Base-by-base conservation (phyloP, 106 monocot species). In the Dioscorea dumetorum region DNA sequence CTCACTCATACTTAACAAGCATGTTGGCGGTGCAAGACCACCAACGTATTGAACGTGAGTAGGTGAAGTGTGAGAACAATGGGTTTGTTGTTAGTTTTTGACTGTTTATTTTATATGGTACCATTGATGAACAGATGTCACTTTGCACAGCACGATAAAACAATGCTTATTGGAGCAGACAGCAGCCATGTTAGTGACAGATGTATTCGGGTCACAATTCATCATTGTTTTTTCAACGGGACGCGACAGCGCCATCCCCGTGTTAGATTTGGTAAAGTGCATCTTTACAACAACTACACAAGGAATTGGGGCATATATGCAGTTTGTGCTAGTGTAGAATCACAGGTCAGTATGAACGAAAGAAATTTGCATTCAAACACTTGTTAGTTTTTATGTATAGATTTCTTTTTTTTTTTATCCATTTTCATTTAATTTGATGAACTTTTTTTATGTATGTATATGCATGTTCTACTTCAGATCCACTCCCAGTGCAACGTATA, bases 241-340 rank as follows among this genome's bases (percentile, higher is more conserved):
- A 89, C 91, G 50, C 61, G 67, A 13, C 95, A 97, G 60, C 64
- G 95, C 15, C 95, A 91, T 64, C 95, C 95, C 59, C 83, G 95
- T 19, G 80, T 97, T 59, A 76, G 91, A 68, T 97, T 82, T 63
- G 88, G 84, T 57, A 89, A 79, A 82, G 88, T 97, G 57, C 91
- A 97, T 34, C 84, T 92, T 32, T 97, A 97, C 76, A 91, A 97
- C 70, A 92, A 88, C 35, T 97, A 91, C 67, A 97, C 91, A 20
- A 78, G 91, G 74, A 72, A 84, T 57, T 97, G 95, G 95, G 89
- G 91, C 23, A 91, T 97, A 61, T 97, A 97, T 63, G 91, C 91
- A 71, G 91, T 91, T 67, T 91, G 82, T 73, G 91, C 88, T 16
- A 89, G 95, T 68, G 84, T 91, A 21, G 95, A 97, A 74, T 84